A percentile compares a stretch with the other conserved stretches of the same genome.
Evolutionary conservation across 495 filamentous ascomycete species (phyloP).

Genomic region (Xylaria nigripes): DNA sequence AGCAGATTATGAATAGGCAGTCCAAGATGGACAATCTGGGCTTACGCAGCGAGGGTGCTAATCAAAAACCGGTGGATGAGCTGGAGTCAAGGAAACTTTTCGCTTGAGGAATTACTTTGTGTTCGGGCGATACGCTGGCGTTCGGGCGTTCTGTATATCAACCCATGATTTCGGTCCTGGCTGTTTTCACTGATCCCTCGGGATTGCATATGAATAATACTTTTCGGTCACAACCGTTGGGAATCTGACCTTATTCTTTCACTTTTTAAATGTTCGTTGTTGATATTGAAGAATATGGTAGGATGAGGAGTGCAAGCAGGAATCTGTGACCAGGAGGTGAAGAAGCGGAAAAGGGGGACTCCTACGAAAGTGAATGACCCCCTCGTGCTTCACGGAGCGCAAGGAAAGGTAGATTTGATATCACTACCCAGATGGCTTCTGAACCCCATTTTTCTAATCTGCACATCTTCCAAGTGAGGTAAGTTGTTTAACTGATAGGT

Average conservation of each 20-base stretch:
- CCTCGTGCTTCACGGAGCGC: too few relatives aligned
- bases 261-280: not conserved
- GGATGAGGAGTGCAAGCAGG: too few relatives aligned
- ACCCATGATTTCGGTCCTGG: not conserved
- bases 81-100: conserved; percentile 79
- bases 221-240: not conserved
- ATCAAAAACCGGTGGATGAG: conserved; percentile 52
- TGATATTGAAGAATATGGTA: too few relatives aligned
- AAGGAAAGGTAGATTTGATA: too few relatives aligned
- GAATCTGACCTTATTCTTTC: not conserved
- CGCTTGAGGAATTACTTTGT: conserved; percentile 41
- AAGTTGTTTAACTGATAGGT: too few relatives aligned
- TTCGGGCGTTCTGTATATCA: conserved; percentile 16
- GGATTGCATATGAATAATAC: not conserved
- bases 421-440: too few relatives aligned
- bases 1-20: conserved; percentile 61
- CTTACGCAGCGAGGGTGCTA: conserved; percentile 55
- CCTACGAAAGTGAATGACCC: too few relatives aligned
- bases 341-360: too few relatives aligned
- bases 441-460: too few relatives aligned
- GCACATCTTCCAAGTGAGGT: too few relatives aligned
- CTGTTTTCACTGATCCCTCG: not conserved
- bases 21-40: conserved; percentile 70
- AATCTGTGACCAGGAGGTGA: too few relatives aligned
- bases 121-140: conserved; percentile 10